phyloP scores from a whole-genome alignment of 805 yeast species.

The Debaryomyces castellii region DNA sequence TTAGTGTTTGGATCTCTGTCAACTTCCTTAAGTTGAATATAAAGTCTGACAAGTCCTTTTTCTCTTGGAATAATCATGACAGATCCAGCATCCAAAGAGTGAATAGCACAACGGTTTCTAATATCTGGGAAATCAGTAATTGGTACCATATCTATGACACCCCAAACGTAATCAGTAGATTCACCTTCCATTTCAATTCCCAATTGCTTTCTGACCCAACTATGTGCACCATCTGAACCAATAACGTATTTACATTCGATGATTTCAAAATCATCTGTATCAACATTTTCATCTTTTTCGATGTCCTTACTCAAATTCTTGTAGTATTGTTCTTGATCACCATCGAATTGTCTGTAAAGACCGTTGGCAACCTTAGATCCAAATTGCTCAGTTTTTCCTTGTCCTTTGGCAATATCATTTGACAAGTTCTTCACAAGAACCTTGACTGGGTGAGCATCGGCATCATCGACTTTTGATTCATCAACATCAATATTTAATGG shows the following conservation, averaged over 20 bases:
- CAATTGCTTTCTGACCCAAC: conserved; percentile 30
- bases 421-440: conserved; percentile 13
- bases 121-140: conserved; percentile 35
- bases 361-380: conserved; percentile 22
- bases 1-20: too few relatives aligned
- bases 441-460: conserved; percentile 11
- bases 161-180: conserved; percentile 30
- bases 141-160: conserved; percentile 34
- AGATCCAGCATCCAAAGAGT: conserved; percentile 27
- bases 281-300: conserved; percentile 2
- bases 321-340: conserved; percentile 16
- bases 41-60: conserved; percentile 27
- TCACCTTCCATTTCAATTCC: conserved; percentile 36
- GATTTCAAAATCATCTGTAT: conserved; percentile 11
- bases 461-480: conserved; percentile 9
- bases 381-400: conserved; percentile 10
- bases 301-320: conserved; percentile 1
- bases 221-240: conserved; percentile 22
- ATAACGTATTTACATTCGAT: conserved; percentile 30
- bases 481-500: conserved; percentile 14
- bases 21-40: too few relatives aligned
- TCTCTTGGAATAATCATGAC: conserved; percentile 34
- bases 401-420: conserved; percentile 11
- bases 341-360: conserved; percentile 23
- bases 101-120: conserved; percentile 29